Base-by-base conservation (phyloP, 768 basidiomycete species). In the Trametes maxima region DNA sequence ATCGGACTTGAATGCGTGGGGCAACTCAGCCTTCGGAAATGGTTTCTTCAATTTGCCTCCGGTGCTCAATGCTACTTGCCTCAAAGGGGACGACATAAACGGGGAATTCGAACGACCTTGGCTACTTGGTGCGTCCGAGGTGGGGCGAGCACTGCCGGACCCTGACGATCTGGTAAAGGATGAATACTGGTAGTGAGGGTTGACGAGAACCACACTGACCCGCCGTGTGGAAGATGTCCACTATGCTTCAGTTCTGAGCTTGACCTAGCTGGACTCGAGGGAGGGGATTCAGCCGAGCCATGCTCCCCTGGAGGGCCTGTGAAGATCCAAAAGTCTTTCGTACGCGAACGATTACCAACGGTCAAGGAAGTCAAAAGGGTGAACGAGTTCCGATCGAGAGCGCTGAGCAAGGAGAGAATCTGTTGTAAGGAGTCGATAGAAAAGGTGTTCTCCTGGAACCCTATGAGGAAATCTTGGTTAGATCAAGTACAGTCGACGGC, bases 261-360 rank as follows among this genome's bases (percentile, higher is more conserved):
- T 13, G 76, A 79, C 17, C 66, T 72, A 13, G 69, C 71, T 33
- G 73, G 76, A 46, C 74, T 81, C 1, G 64, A 48, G 1, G 70
- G 50, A 33, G 61, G 72, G 2, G 78, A 79, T 12, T 80, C 78
- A 17, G 68, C 69, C 5, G 65, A 61, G 7, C 67, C 64, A 13
- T 68, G 42, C 28, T 75, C 75, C 11, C 39, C 64, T 2, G 59
- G 67, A 24, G 53, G 85, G 21, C 87, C 87, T 0, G 84, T 83
- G 70, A 92, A 92, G 44, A 92, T 77, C 90, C 90, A 92, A 2
- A 92, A 70, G 70, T 92, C 90, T 70, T 90, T 90, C 48, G 85
- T 81, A 62, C 88, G 79, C 21, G 90, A 89, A 37, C 84, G 88
- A 65, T 78, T 82, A n/a, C 83, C 83, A 57, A 92, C 76, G n/a